phyloP scores from a whole-genome alignment of 345 rosid species.

The Eucalyptus victrix region DNA sequence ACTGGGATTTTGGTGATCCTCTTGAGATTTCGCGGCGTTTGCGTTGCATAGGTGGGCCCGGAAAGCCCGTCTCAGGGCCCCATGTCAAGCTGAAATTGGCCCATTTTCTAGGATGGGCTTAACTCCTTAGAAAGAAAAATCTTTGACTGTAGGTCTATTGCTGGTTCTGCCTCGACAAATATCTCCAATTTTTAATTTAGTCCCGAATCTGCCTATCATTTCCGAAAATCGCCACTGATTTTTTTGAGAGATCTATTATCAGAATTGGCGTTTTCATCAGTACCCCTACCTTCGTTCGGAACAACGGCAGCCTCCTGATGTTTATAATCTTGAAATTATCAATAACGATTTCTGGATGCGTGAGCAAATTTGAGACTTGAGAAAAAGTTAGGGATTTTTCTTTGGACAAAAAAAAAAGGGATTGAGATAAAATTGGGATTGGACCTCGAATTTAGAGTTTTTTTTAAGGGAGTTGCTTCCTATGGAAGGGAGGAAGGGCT shows the following conservation, averaged over 20 bases:
- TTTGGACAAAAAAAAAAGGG: not conserved
- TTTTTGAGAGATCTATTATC: not conserved
- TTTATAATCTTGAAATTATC: not conserved
- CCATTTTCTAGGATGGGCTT: not conserved
- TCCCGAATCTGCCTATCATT: no score
- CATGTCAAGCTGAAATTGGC: not conserved
- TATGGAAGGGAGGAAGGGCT: not conserved
- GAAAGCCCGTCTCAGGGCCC: not conserved
- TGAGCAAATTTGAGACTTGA: not conserved
- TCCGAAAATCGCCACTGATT: not conserved
- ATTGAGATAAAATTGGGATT: accelerated
- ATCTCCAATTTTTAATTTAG: not conserved
- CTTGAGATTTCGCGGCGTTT: no score
- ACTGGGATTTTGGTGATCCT: not conserved
- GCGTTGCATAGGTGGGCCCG: not conserved
- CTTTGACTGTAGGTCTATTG: not conserved
- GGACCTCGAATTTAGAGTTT: not conserved
- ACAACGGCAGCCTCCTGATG: no score
- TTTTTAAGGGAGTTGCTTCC: not conserved
- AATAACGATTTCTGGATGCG: accelerated
- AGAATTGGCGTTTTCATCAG: not conserved
- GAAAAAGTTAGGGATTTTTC: not conserved
- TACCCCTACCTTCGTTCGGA: not conserved
- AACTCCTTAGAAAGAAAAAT: not conserved
- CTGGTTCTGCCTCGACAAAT: not conserved